These are phyloP conservation scores for Hypomontagnella monticulosa DNA, from an alignment of 495 filamentous ascomycete species.

Conservation along the genomic window DNA sequence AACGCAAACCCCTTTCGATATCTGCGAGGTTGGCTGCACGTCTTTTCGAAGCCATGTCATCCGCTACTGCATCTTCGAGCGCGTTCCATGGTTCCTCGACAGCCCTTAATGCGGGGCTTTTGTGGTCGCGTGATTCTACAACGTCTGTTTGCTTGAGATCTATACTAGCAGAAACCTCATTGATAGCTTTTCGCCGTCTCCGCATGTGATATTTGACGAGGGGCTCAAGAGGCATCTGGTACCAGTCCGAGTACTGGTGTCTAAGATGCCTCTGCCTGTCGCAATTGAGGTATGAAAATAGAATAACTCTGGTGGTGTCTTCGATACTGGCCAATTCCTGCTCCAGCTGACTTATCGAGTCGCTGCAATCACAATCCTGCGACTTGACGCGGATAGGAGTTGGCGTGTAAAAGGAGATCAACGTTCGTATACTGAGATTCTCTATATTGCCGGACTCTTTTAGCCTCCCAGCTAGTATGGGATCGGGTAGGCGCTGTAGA, in stretches of 20 bases:
- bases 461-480: slow-evolving; percentile 10
- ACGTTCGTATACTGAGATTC: slow-evolving; percentile 23
- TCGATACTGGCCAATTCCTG: slow-evolving; percentile 11
- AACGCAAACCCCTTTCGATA: slow-evolving; percentile 2
- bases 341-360: slow-evolving; percentile 16
- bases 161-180: not conserved
- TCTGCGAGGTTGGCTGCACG: slow-evolving; percentile 9
- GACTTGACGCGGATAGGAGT: not conserved
- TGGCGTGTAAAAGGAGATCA: slow-evolving; percentile 22
- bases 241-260: slow-evolving; percentile 22
- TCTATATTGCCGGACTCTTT: slow-evolving; percentile 28
- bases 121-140: slow-evolving; percentile 9
- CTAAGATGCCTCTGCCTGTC: slow-evolving; percentile 26
- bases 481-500: slow-evolving; percentile 24
- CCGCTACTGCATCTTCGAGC: not conserved
- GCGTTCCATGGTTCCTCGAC: not conserved
- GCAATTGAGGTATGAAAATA: slow-evolving; percentile 26
- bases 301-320: slow-evolving; percentile 19
- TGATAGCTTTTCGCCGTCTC: slow-evolving; percentile 2
- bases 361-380: not conserved
- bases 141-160: slow-evolving; percentile 8
- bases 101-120: slow-evolving; percentile 10
- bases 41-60: not conserved
- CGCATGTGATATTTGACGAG: slow-evolving; percentile 33
- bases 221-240: slow-evolving; percentile 24